A percentile compares a stretch with the other conserved stretches of the same genome.
Conservation (phyloP, 2,329 filamentous ascomycete genomes). For the Didymella exigua region DNA sequence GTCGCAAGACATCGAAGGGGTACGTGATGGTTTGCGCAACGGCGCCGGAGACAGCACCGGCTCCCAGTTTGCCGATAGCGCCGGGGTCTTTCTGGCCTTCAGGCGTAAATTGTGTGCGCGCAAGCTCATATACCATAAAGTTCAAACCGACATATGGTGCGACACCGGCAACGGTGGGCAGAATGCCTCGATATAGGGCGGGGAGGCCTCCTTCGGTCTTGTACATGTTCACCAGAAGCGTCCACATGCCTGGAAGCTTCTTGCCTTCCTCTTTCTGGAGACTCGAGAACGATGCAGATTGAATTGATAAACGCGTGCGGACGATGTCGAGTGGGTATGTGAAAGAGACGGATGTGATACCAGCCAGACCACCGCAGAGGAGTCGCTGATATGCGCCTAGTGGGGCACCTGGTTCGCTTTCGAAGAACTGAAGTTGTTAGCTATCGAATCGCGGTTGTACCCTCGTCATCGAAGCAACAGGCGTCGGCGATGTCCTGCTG, state of each 20-base stretch:
- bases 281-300: constrained; percentile 90
- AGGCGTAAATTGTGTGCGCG: constrained; percentile 80
- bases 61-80: constrained; percentile 78
- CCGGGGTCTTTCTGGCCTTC: constrained; percentile 86
- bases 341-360: constrained; percentile 91
- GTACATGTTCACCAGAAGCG: constrained; percentile 83
- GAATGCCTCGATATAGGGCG: constrained; percentile 91
- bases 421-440: constrained; percentile 66
- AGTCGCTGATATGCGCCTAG: constrained; percentile 76
- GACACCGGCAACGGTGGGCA: constrained; percentile 92
- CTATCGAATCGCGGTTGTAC: background rate
- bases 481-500: background rate
- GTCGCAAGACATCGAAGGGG: constrained; percentile 91
- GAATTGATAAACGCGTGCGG: constrained; percentile 91
- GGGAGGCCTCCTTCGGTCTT: constrained; percentile 82
- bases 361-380: constrained; percentile 87
- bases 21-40: constrained; percentile 98
- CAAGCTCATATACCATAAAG: constrained; percentile 97
- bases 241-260: constrained; percentile 90
- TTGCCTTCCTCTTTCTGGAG: constrained; percentile 57
- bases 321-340: constrained; percentile 99
- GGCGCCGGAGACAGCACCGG: constrained; percentile 92
- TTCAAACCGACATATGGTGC: constrained; percentile 97
- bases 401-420: constrained; percentile 73
- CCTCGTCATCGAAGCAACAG: background rate